Percentiles rank a stretch among this genome's conserved stretches.
phyloP scores from a whole-genome alignment of 345 rosid genomes.

The Moricandia arvensis region DNA sequence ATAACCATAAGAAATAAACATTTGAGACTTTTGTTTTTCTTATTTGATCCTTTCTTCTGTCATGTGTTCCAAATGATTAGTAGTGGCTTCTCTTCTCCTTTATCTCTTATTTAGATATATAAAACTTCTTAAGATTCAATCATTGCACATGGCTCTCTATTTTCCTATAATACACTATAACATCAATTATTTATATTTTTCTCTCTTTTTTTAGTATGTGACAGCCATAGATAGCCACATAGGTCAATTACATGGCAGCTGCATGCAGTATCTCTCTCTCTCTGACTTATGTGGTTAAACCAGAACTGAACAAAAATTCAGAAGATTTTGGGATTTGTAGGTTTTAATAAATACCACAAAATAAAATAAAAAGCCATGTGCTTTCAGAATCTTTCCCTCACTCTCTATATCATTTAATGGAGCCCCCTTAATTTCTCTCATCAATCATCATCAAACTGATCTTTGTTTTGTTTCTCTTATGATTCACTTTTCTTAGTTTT shows the following conservation, averaged over 20 bases:
- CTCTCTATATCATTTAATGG: constrained; percentile 23
- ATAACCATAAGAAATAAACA: not conserved
- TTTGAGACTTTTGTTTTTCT: not conserved
- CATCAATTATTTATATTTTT: not conserved
- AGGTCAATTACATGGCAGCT: constrained; percentile 16
- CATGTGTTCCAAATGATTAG: constrained; percentile 15
- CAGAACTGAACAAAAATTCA: constrained; percentile 6
- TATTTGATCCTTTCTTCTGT: not conserved
- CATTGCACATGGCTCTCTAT: constrained; percentile 34
- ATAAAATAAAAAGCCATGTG: constrained; percentile 30
- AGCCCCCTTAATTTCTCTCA: not conserved
- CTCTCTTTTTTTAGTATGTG: not conserved
- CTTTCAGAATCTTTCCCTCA: constrained; percentile 28
- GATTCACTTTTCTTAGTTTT: constrained; percentile 1
- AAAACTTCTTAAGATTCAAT: constrained; percentile 20
- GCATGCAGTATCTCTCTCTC: constrained; percentile 26
- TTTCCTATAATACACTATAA: not conserved
- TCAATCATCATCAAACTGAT: constrained; percentile 24
- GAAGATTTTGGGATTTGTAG: constrained; percentile 28
- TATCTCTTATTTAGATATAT: not conserved
- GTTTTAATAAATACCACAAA: constrained; percentile 14
- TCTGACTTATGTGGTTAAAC: constrained; percentile 27
- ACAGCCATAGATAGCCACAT: constrained; percentile 27
- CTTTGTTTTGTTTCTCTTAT: constrained; percentile 21
- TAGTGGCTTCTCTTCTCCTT: constrained; percentile 15